Percentiles rank a stretch among this genome's conserved stretches.
Evolutionary conservation across 331 rosid genomes (phyloP).

Genomic region (Pyracantha coccinea): DNA sequence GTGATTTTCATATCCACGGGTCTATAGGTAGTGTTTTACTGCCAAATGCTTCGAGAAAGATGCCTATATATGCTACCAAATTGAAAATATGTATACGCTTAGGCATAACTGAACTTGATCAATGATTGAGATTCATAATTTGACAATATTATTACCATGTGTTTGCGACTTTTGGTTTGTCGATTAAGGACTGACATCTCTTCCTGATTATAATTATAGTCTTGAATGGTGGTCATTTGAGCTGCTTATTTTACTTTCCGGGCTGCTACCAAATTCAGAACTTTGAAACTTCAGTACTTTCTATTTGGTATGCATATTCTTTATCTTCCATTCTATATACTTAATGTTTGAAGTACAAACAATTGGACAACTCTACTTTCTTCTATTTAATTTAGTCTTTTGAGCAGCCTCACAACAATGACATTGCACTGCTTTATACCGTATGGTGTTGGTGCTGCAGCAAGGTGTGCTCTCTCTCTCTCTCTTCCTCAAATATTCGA

Average conservation of each 20-base stretch:
- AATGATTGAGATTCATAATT: background rate
- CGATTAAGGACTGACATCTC: background rate
- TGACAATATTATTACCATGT: background rate
- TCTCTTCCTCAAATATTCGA: background rate
- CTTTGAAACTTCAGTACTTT: conserved; percentile 59
- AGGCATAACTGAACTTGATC: background rate
- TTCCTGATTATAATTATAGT: conserved; percentile 21
- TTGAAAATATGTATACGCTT: background rate
- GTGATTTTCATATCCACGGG: too few relatives aligned
- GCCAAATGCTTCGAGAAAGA: too few relatives aligned
- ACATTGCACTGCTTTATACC: conserved; percentile 46
- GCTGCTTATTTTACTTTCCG: conserved; percentile 50
- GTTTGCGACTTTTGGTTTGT: background rate
- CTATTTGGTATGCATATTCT: conserved; percentile 19
- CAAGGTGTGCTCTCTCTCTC: conserved; percentile 32
- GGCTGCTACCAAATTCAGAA: conserved; percentile 61
- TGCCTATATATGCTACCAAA: too few relatives aligned
- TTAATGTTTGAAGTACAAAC: background rate
- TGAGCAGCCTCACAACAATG: conserved; percentile 31
- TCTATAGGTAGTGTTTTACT: too few relatives aligned
- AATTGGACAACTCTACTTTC: background rate
- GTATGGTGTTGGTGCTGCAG: conserved; percentile 56
- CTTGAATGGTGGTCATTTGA: conserved; percentile 80
- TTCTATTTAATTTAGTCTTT: too few relatives aligned
- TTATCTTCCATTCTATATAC: background rate